Percentiles rank a stretch among this genome's conserved stretches.
phyloP scores from a whole-genome alignment of 1,284 basidiomycete genomes.

The Apiotrichum sp. region DNA sequence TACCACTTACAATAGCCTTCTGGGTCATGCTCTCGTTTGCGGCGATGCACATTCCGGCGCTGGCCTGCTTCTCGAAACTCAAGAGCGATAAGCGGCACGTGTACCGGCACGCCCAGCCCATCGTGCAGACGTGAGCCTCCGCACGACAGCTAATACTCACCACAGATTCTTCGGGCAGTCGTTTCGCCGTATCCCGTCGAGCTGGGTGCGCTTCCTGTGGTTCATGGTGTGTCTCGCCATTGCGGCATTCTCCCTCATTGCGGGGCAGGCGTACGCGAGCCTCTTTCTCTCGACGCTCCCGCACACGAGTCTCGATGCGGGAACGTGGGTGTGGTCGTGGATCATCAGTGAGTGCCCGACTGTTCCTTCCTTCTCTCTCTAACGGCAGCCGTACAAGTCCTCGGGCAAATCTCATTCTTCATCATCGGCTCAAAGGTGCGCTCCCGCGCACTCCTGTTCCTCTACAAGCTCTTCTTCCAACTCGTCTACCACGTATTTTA shows the following conservation, averaged over 20 bases:
- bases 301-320: slow-evolving; percentile 53
- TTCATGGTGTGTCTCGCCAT: slow-evolving; percentile 53
- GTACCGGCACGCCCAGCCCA: slow-evolving; percentile 27
- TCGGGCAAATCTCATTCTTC: slow-evolving; percentile 50
- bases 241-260: slow-evolving; percentile 52
- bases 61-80: slow-evolving; percentile 49
- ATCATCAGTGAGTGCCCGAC: slow-evolving; percentile 45
- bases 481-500: slow-evolving; percentile 49
- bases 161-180: slow-evolving; percentile 49
- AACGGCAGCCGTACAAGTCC: slow-evolving; percentile 45
- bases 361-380: neutral
- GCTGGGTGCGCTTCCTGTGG: slow-evolving; percentile 55
- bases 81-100: slow-evolving; percentile 45
- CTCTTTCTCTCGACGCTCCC: slow-evolving; percentile 54
- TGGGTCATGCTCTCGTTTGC: slow-evolving; percentile 54
- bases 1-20: slow-evolving; percentile 37
- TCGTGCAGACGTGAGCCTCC: slow-evolving; percentile 11
- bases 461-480: slow-evolving; percentile 51
- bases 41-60: slow-evolving; percentile 54
- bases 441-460: slow-evolving; percentile 51
- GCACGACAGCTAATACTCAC: neutral
- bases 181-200: slow-evolving; percentile 49
- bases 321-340: slow-evolving; percentile 55
- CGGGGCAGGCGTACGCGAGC: slow-evolving; percentile 55
- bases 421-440: slow-evolving; percentile 53